A percentile compares a stretch with the other conserved stretches of the same genome.
Evolutionary conservation across 2,329 filamentous ascomycete species (phyloP).

Genomic region (Curvularia eragrostidis): DNA sequence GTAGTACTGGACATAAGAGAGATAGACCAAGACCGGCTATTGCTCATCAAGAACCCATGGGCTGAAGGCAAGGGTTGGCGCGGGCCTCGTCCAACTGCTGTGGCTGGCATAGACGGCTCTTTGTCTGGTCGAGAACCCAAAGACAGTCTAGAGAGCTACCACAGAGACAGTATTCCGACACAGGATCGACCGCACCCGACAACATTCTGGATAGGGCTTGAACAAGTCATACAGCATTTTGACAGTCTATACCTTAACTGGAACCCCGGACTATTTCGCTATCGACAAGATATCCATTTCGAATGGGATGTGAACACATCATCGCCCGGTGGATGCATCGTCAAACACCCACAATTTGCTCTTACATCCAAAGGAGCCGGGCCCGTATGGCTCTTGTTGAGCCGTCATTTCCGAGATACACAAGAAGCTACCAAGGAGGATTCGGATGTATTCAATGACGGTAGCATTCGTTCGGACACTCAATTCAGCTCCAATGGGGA

Average conservation of each 20-base stretch:
- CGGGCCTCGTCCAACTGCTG: slow-evolving; percentile 51
- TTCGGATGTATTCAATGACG: slow-evolving; percentile 44
- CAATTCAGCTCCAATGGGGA: slow-evolving; percentile 37
- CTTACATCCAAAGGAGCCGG: slow-evolving; percentile 62
- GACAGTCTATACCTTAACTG: slow-evolving; percentile 97
- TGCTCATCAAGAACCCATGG: slow-evolving; percentile 97
- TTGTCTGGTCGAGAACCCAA: slow-evolving; percentile 24
- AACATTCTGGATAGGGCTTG: slow-evolving; percentile 92
- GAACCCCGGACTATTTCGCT: slow-evolving; percentile 83
- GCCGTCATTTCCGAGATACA: slow-evolving; percentile 78
- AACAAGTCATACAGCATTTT: slow-evolving; percentile 88
- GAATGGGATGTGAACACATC: slow-evolving; percentile 70
- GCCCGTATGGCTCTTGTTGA: slow-evolving; percentile 82
- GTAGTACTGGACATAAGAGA: slow-evolving; percentile 82
- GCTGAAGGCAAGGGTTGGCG: slow-evolving; percentile 79
- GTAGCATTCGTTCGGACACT: slow-evolving; percentile 32
- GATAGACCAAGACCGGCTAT: slow-evolving; percentile 65
- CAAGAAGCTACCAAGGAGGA: slow-evolving; percentile 44
- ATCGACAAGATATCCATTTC: slow-evolving; percentile 90
- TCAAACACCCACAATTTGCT: slow-evolving; percentile 68
- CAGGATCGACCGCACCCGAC: slow-evolving; percentile 62
- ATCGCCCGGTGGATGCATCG: slow-evolving; percentile 75
- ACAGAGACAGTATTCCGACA: slow-evolving; percentile 38
- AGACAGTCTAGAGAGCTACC: slow-evolving; percentile 29
- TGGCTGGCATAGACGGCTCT: slow-evolving; percentile 25